Evolutionary conservation across 495 filamentous ascomycete species (phyloP).

Genomic region (Trichodelitschia bisporula): DNA sequence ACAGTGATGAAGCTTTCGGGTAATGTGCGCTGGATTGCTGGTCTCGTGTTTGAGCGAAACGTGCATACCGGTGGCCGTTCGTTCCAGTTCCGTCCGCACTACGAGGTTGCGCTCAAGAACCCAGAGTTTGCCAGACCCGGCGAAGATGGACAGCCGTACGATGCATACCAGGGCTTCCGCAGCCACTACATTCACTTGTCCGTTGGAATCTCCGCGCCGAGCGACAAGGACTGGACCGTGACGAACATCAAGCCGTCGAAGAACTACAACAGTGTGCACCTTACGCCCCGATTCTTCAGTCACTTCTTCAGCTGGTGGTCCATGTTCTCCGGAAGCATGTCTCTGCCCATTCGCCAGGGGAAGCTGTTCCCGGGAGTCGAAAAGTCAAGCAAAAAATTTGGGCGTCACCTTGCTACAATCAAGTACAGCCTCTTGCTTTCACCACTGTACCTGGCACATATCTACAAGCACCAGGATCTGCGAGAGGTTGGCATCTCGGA

Average conservation of each 20-base stretch:
- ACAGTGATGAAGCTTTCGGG: conserved; percentile 96
- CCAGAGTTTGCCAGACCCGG: conserved; percentile 42
- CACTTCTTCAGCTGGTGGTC: conserved; percentile 98
- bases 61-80: conserved; percentile 36
- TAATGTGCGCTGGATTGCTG: conserved; percentile 72
- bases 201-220: conserved; percentile 62
- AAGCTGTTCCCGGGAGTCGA: conserved; percentile 72
- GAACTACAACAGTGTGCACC: conserved; percentile 86
- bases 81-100: conserved; percentile 79
- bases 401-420: conserved; percentile 82
- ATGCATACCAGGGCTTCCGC: conserved; percentile 81
- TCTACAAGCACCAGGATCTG: conserved; percentile 94
- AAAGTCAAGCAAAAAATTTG: conserved; percentile 96
- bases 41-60: conserved; percentile 77
- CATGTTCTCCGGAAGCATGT: conserved; percentile 84
- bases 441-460: conserved; percentile 79
- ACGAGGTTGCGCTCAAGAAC: conserved; percentile 65
- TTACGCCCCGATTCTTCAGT: conserved; percentile 86
- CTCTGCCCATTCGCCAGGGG: conserved; percentile 81
- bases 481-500: conserved; percentile 61
- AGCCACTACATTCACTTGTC: conserved; percentile 93
- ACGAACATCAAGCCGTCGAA: conserved; percentile 44
- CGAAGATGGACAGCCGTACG: conserved; percentile 35
- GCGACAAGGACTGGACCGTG: conserved; percentile 54
- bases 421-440: conserved; percentile 90